These are phyloP conservation scores for Roridomyces roridus DNA, from an alignment of 768 basidiomycete genomes.

Conservation along the genomic window DNA sequence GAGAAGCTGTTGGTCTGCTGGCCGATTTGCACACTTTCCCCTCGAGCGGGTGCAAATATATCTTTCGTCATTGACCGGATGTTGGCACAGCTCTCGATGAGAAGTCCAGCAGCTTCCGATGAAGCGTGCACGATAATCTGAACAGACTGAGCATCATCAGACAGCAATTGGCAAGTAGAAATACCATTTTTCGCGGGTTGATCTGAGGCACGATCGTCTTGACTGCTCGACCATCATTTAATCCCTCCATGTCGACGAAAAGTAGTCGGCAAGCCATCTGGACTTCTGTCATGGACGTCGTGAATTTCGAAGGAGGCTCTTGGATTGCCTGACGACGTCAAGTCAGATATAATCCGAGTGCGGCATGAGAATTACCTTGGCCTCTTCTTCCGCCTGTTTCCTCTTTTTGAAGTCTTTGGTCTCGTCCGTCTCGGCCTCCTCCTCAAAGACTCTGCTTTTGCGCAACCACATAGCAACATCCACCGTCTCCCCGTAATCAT, in stretches of 20 bases:
- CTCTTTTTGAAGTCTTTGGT: conserved; percentile 71
- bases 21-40: conserved; percentile 89
- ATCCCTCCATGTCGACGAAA: conserved; percentile 95
- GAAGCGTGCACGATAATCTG: conserved; percentile 92
- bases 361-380: conserved; percentile 58
- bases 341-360: neutral
- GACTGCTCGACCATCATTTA: conserved; percentile 95
- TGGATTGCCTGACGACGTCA: conserved; percentile 53
- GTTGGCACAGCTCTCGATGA: conserved; percentile 82
- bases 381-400: conserved; percentile 79
- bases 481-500: conserved; percentile 94
- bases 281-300: conserved; percentile 76
- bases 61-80: conserved; percentile 93
- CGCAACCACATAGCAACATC: conserved; percentile 97
- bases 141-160: neutral
- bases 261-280: conserved; percentile 86
- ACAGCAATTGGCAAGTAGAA: conserved; percentile 1
- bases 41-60: conserved; percentile 77
- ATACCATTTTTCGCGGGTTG: conserved; percentile 93
- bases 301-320: conserved; percentile 92
- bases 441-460: conserved; percentile 89
- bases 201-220: conserved; percentile 97
- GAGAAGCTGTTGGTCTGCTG: conserved; percentile 96
- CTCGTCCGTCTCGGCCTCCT: conserved; percentile 87
- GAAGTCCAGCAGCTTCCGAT: conserved; percentile 64